Evolutionary conservation across 148 eudicot genomes (phyloP).

Genomic region (Arbutus unedo): DNA sequence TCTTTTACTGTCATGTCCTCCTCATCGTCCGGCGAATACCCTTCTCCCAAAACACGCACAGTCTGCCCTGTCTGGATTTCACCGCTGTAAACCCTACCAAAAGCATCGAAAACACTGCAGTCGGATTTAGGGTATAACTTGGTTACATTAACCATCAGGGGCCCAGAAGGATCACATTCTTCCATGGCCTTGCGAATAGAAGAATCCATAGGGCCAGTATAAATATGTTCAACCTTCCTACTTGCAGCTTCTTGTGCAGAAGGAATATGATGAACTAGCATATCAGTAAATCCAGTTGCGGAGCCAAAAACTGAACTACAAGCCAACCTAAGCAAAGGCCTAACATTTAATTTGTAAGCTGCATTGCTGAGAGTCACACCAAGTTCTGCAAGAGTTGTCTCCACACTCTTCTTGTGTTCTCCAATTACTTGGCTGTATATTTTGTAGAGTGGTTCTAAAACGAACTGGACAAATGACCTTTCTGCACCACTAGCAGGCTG

Average conservation of each 20-base stretch:
- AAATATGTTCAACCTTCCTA: slow-evolving; percentile 81
- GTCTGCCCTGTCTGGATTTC: slow-evolving; percentile 84
- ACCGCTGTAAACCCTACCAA: slow-evolving; percentile 99
- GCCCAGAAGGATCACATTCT: slow-evolving; percentile 83
- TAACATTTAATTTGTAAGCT: slow-evolving; percentile 81
- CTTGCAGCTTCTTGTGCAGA: slow-evolving; percentile 83
- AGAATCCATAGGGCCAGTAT: slow-evolving; percentile 83
- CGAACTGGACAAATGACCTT: slow-evolving; percentile 90
- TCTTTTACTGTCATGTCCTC: slow-evolving; percentile 99
- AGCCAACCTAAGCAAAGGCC: slow-evolving; percentile 92
- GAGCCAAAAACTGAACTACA: slow-evolving; percentile 97
- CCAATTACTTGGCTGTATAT: slow-evolving; percentile 98
- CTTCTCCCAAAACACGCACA: slow-evolving; percentile 94
- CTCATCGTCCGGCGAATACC: slow-evolving; percentile 98
- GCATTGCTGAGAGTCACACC: slow-evolving; percentile 93
- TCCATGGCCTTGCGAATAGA: slow-evolving; percentile 74
- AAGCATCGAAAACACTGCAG: slow-evolving; percentile 98
- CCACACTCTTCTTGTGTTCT: slow-evolving; percentile 98
- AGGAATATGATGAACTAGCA: slow-evolving; percentile 94
- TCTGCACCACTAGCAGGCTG: slow-evolving; percentile 77
- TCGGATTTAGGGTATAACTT: slow-evolving; percentile 95
- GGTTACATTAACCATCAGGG: slow-evolving; percentile 88
- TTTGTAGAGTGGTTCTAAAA: slow-evolving; percentile 94
- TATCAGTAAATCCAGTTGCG: slow-evolving; percentile 96
- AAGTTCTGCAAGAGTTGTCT: slow-evolving; percentile 84